These are phyloP conservation scores for Arctium lappa DNA, from an alignment of 129 eudicot species.

Conservation along the genomic window DNA sequence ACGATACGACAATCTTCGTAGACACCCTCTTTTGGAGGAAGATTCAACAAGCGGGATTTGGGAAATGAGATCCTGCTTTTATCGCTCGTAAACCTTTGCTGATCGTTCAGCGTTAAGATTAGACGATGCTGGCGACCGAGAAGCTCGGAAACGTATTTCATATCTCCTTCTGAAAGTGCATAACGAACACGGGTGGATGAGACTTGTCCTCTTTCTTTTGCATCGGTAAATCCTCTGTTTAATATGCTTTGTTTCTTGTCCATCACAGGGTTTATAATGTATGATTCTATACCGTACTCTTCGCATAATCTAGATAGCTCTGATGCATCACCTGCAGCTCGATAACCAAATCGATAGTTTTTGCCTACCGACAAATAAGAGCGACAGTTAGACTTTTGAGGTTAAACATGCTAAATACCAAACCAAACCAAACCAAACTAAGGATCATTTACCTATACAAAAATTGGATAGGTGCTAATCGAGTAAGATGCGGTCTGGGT, in stretches of 20 bases:
- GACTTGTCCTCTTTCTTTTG: conserved; percentile 91
- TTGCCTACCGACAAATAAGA: conserved; percentile 48
- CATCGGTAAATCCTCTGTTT: conserved; percentile 23
- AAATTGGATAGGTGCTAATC: no score
- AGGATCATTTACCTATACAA: background rate
- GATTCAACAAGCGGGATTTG: conserved; percentile 67
- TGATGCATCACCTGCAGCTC: conserved; percentile 80
- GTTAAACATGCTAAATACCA: background rate
- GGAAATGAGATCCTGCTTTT: conserved; percentile 46
- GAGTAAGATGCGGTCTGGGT: background rate
- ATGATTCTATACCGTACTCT: conserved; percentile 71
- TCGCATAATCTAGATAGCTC: conserved; percentile 66
- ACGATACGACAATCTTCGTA: conserved; percentile 60
- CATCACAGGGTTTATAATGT: conserved; percentile 83
- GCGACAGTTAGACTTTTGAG: background rate
- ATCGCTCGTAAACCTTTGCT: conserved; percentile 26
- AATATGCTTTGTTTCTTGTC: conserved; percentile 55
- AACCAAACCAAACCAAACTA: no score
- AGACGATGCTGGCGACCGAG: conserved; percentile 93
- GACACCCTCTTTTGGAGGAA: conserved; percentile 85
- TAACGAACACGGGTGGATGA: conserved; percentile 94
- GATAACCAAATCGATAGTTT: conserved; percentile 90
- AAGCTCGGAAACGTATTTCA: conserved; percentile 81
- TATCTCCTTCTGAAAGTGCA: conserved; percentile 84
- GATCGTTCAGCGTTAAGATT: conserved; percentile 36